Conservation (phyloP, 2,329 filamentous ascomycete genomes). For the Beauveria bassiana region DNA sequence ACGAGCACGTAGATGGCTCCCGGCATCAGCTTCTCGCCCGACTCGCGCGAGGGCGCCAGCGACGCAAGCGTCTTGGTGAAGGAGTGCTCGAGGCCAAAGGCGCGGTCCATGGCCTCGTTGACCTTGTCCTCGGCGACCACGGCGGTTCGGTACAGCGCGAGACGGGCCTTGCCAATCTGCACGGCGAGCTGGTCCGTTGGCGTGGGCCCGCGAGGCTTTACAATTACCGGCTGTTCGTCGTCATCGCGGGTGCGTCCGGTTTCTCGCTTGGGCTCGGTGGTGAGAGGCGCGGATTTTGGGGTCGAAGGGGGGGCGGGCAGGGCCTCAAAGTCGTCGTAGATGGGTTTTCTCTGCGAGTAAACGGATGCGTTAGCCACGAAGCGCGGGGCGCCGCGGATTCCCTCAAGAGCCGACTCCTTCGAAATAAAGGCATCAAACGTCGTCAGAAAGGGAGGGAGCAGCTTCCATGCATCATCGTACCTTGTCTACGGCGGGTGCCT, state of each 20-base stretch:
- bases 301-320: neutral
- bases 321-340: slow-evolving; percentile 65
- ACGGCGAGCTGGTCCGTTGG: slow-evolving; percentile 83
- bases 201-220: slow-evolving; percentile 48
- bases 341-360: slow-evolving; percentile 50
- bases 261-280: neutral
- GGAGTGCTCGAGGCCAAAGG: slow-evolving; percentile 77
- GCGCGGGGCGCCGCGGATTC: slow-evolving; percentile 14
- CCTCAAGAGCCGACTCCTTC: neutral
- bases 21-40: slow-evolving; percentile 82
- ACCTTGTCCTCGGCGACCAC: slow-evolving; percentile 70
- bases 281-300: neutral
- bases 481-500: slow-evolving; percentile 31
- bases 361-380: neutral
- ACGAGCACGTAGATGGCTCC: slow-evolving; percentile 89
- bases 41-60: slow-evolving; percentile 77
- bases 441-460: neutral
- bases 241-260: slow-evolving; percentile 5
- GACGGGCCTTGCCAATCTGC: slow-evolving; percentile 71
- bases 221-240: slow-evolving; percentile 12
- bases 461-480: neutral
- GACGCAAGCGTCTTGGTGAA: slow-evolving; percentile 86
- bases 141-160: slow-evolving; percentile 72
- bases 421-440: neutral
- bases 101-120: slow-evolving; percentile 72